Percentiles rank a stretch among this genome's conserved stretches.
These are phyloP conservation scores for Chaetomium globosum DNA, from an alignment of 2,329 filamentous ascomycete species.

Conservation along the genomic window DNA sequence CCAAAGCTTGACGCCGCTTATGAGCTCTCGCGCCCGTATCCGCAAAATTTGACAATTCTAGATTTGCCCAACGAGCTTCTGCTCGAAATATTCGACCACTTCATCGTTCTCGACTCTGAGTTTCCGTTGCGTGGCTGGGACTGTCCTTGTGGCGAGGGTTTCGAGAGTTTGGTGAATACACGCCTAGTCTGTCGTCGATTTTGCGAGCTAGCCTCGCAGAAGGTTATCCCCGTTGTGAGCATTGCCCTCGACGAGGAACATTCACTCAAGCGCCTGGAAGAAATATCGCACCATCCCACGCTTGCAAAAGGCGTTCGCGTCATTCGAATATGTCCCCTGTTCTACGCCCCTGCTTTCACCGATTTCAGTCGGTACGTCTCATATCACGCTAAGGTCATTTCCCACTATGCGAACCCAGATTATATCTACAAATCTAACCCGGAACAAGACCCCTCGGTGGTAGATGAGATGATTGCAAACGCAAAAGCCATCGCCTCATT, in stretches of 20 bases:
- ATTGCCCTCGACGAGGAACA: slow-evolving; percentile 6
- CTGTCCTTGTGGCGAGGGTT: background rate
- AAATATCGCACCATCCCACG: slow-evolving; percentile 26
- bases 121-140: too few species aligned
- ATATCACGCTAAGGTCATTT: slow-evolving; percentile 2
- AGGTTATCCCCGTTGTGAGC: slow-evolving; percentile 19
- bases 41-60: slow-evolving; percentile 17
- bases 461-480: background rate
- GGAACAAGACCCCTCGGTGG: too few species aligned
- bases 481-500: background rate
- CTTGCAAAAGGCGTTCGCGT: slow-evolving; percentile 26
- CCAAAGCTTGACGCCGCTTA: background rate
- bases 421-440: too few species aligned
- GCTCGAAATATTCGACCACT: slow-evolving; percentile 19
- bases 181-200: slow-evolving; percentile 27
- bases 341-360: slow-evolving; percentile 12
- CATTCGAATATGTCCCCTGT: slow-evolving; percentile 17
- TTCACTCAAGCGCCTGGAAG: slow-evolving; percentile 23
- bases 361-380: slow-evolving; percentile 11
- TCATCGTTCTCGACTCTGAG: background rate
- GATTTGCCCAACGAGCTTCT: slow-evolving; percentile 27
- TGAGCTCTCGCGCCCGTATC: slow-evolving; percentile 16
- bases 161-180: slow-evolving; percentile 17
- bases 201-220: slow-evolving; percentile 16
- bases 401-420: too few species aligned